Base-by-base conservation (phyloP, 345 rosid genomes). In the Camelina sativa region DNA sequence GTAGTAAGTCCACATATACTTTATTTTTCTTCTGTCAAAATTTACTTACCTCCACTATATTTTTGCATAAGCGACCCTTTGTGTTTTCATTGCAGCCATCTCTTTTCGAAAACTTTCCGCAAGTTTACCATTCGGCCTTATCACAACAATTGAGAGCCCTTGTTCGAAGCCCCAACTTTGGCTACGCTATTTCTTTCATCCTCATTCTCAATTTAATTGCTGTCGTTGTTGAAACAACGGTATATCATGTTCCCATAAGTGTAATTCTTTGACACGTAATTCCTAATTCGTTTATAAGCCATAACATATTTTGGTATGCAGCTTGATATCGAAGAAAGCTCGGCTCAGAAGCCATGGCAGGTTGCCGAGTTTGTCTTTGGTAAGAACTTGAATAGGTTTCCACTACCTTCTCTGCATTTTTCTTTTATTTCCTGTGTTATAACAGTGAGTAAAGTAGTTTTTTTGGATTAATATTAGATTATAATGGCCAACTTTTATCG, bases 261-360 rank as follows among this genome's bases (percentile, higher is more conserved):
- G 16, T 67, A 30, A 40, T 41, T 55, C 34, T 60, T 72, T 58
- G 13, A 41, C 23, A 22, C 20, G 44, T 22, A 46, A 40, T 63
- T 56, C 43, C 7, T 30, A 20, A 13, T 7, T 25, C 17, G 2
- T 23, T 47, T 74, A 43, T 64, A 61, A 59, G 46, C 69, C 44
- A 59, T 35, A 66, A 35, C 0, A 51, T 4, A 11, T 55, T 9
- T 38, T 56, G 64, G n/a, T 72, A 17, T 69, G 15, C 90, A 94
- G 98, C 97, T 94, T 78, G 98, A 94, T 86, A 94, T 94, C 41
- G 85, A 87, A 80, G 88, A 94, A 77, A 90, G 84, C 80, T 84
- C 96, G 19, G 92, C 73, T 74, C 97, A 94, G 83, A 90, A 86
- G 73, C 84, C 86, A 48, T 91, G 97, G 98, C 98, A 91, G 77